Base-by-base conservation (phyloP, 495 filamentous ascomycete genomes). In the Annulohypoxylon stygium region DNA sequence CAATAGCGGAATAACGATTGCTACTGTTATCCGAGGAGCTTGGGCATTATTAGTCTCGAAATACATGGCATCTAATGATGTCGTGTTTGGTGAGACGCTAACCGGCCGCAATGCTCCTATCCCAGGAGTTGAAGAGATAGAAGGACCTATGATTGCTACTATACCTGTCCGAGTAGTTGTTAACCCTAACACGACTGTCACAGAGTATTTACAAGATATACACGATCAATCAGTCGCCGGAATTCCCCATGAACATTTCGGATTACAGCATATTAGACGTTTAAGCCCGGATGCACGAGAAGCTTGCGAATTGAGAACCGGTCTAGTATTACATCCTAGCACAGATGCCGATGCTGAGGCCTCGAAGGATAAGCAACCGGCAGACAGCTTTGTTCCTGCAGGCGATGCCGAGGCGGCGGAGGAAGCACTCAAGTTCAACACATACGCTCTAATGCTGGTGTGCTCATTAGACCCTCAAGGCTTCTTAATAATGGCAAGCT, bases 381-480 rank as follows among this genome's bases (percentile, higher is more conserved):
- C 75, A 62, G 88, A 71, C 39, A 84, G 88, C 0, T 87, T 90
- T 47, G 78, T 83, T 0, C 78, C 84, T 0, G 88, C 82, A 3
- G 82, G 80, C 5, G 82, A 83, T 45, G 72, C 69, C 0, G 90
- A 90, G 71, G 87, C 87, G 3, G 89, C 87, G 0, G 83, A 84
- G 18, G 89, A 90, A 71, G 89, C 89, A 0, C 82, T 91, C 23
- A 87, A 90, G 66, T 92, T 92, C 78, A 91, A 91, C 65, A 87
- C 89, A 0, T 91, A 92, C 73, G 86, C 87, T 2, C 79, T 92
- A 11, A 92, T 91, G 87, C 76, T 91, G 43, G 88, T 85, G 9
- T 91, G 88, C 75, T 86, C 86, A 9, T 80, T 92, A 6, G 81
- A 83, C 60, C 81, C 85, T 18, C 80, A 81, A 20, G 88, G 89